These are phyloP conservation scores for Arachis hypogaea DNA, from an alignment of 306 rosid species.

Conservation along the genomic window DNA sequence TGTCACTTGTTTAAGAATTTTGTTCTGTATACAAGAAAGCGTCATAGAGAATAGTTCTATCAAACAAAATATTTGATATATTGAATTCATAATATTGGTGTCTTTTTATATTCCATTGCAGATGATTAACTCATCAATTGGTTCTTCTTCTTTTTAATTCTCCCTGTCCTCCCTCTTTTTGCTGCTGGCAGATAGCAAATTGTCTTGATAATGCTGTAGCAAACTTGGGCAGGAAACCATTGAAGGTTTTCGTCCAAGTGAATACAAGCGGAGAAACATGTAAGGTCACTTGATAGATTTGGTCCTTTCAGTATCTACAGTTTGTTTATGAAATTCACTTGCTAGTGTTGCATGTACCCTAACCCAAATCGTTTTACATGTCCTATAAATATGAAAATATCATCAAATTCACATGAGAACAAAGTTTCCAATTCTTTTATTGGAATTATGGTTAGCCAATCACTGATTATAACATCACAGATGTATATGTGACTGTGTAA, in stretches of 20 bases:
- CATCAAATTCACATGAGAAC: conserved; percentile 15
- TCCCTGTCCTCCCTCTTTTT: not conserved
- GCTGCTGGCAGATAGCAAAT: conserved; percentile 71
- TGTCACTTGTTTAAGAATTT: conserved; percentile 7
- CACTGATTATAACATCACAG: not conserved
- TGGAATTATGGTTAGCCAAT: conserved; percentile 9
- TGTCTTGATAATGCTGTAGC: conserved; percentile 69
- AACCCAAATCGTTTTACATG: not conserved
- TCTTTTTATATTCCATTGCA: conserved; percentile 11
- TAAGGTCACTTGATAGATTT: conserved; percentile 46
- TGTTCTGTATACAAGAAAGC: conserved; percentile 5
- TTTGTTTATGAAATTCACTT: conserved; percentile 31
- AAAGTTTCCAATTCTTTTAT: conserved; percentile 5
- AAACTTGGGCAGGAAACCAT: conserved; percentile 76
- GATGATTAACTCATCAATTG: conserved; percentile 19
- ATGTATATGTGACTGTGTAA: not conserved
- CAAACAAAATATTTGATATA: conserved; percentile 12
- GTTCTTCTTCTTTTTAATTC: not conserved
- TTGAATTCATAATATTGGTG: conserved; percentile 9
- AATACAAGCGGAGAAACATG: conserved; percentile 98
- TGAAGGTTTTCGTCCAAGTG: conserved; percentile 86
- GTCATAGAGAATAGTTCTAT: not conserved
- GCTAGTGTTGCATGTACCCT: conserved; percentile 5
- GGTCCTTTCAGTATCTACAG: conserved; percentile 4
- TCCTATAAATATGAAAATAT: conserved; percentile 18